Evolutionary conservation across 148 eudicot species (phyloP).

Genomic region (Silene conica): DNA sequence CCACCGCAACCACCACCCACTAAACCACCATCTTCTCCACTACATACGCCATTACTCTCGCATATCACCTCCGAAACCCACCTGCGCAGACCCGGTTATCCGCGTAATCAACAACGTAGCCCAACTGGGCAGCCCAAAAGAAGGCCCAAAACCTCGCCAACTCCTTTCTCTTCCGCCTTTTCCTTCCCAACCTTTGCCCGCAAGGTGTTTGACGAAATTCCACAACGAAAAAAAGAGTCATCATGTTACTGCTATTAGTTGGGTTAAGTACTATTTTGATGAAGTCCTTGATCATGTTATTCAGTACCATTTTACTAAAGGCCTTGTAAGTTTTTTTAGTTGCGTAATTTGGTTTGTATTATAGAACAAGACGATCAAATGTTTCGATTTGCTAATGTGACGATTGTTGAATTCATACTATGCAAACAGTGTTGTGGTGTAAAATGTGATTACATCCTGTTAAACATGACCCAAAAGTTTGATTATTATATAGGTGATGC

Average conservation of each 20-base stretch:
- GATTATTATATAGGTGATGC: background rate
- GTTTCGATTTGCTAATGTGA: too few relatives aligned
- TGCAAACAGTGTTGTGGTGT: too few relatives aligned
- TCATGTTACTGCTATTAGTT: slow-evolving; percentile 70
- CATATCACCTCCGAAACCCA: slow-evolving; percentile 51
- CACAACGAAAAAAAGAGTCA: slow-evolving; percentile 19
- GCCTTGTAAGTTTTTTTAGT: slow-evolving; percentile 55
- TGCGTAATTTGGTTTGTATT: too few relatives aligned
- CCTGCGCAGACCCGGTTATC: slow-evolving; percentile 38
- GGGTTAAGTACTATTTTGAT: slow-evolving; percentile 84
- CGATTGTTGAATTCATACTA: too few relatives aligned
- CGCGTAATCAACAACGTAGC: slow-evolving; percentile 60
- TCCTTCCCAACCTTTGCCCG: slow-evolving; percentile 64
- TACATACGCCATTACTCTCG: slow-evolving; percentile 40
- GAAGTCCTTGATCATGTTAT: slow-evolving; percentile 47
- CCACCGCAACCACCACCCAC: slow-evolving; percentile 18
- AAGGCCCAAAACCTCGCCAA: slow-evolving; percentile 76
- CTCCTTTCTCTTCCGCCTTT: slow-evolving; percentile 76
- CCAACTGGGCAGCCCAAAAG: slow-evolving; percentile 60
- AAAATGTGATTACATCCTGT: too few relatives aligned
- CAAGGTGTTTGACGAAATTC: slow-evolving; percentile 45
- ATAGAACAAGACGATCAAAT: too few relatives aligned
- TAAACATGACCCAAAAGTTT: background rate
- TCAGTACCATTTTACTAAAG: slow-evolving; percentile 72
- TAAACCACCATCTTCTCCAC: slow-evolving; percentile 5